phyloP scores from a whole-genome alignment of 179 eudicot species.

The Beta lomatogona region DNA sequence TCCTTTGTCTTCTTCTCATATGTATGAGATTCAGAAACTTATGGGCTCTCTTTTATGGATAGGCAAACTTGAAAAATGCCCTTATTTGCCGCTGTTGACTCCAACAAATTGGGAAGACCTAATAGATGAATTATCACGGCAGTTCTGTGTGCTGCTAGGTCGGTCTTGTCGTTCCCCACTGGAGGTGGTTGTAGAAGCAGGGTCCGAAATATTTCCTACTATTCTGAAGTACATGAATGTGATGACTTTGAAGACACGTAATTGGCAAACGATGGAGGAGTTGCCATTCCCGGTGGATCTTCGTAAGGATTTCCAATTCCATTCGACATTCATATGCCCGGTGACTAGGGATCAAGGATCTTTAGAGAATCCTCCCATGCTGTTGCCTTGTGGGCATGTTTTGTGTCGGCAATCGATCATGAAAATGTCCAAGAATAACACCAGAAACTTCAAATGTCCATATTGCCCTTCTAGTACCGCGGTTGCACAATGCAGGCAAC shows the following conservation, averaged over 20 bases:
- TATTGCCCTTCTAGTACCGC: constrained; percentile 60
- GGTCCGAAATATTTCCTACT: constrained; percentile 58
- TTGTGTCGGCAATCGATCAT: constrained; percentile 60
- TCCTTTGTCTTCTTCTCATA: constrained; percentile 43
- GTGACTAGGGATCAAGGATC: constrained; percentile 64
- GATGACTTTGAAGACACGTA: constrained; percentile 51
- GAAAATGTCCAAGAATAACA: constrained; percentile 57
- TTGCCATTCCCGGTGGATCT: constrained; percentile 67
- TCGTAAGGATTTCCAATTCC: constrained; percentile 56
- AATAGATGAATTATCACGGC: constrained; percentile 43
- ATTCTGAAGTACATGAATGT: constrained; percentile 62
- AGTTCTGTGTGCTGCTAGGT: constrained; percentile 55
- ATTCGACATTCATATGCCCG: constrained; percentile 67
- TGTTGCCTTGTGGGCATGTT: constrained; percentile 69
- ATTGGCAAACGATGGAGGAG: constrained; percentile 73
- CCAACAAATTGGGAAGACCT: constrained; percentile 48
- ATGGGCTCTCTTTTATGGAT: constrained; percentile 59
- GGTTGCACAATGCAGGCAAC: constrained; percentile 55
- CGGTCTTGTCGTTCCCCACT: constrained; percentile 58
- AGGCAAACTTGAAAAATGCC: constrained; percentile 55
- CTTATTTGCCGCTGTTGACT: constrained; percentile 44
- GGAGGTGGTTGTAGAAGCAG: constrained; percentile 54
- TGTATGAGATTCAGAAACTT: constrained; percentile 54
- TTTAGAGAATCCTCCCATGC: constrained; percentile 74
- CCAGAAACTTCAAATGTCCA: constrained; percentile 65